Percentiles rank a stretch among this genome's conserved stretches.
Evolutionary conservation across 2,329 filamentous ascomycete species (phyloP).

Genomic region (Drechslerella coelobrocha): DNA sequence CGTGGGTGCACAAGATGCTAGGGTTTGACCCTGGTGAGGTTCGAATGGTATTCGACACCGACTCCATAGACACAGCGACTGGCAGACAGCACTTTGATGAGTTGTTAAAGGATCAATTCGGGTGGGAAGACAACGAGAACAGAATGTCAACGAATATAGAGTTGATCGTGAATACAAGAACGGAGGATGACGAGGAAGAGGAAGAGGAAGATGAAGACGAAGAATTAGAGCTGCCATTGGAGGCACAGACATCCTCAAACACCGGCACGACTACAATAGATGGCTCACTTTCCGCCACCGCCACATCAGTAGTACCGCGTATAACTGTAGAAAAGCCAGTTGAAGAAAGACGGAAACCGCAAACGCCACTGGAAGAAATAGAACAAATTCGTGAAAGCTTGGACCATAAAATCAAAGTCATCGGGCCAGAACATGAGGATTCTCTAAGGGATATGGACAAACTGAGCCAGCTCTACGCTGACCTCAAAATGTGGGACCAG

Average conservation of each 20-base stretch:
- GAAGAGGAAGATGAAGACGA: not conserved
- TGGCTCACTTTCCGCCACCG: no score
- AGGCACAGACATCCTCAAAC: not conserved
- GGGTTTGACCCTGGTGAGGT: conserved; percentile 4
- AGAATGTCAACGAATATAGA: not conserved
- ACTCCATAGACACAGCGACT: not conserved
- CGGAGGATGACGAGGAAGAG: not conserved
- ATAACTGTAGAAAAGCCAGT: not conserved
- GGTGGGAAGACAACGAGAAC: not conserved
- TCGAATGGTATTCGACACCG: not conserved
- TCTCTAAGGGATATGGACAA: conserved; percentile 15
- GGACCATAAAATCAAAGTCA: conserved; percentile 7
- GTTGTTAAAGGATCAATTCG: not conserved
- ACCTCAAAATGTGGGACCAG: not conserved
- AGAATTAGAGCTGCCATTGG: not conserved
- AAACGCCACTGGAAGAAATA: conserved; percentile 6
- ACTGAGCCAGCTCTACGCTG: not conserved
- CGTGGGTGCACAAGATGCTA: conserved; percentile 26
- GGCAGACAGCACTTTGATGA: not conserved
- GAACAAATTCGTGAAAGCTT: not conserved
- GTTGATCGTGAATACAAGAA: not conserved
- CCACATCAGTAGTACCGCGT: no score
- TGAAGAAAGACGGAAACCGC: not conserved
- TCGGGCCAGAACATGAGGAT: conserved; percentile 19
- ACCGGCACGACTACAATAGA: no score